Evolutionary conservation across 768 basidiomycete genomes (phyloP), one percentile per base, ranked within the genome.

Genomic region (Russula sp.): DNA sequence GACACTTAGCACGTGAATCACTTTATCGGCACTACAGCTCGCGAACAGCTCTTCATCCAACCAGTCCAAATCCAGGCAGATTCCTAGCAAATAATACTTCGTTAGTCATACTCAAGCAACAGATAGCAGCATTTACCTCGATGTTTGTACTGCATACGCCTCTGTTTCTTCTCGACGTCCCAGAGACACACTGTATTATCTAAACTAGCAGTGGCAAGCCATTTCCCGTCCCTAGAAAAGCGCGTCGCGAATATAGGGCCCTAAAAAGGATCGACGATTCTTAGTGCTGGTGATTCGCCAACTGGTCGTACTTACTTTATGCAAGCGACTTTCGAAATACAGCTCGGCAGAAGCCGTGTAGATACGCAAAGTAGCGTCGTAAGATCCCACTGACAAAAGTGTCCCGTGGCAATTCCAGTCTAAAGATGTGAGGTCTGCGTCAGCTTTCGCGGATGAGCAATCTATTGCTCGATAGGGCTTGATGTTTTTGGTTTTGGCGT

Each of bases 61-160:
- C 91, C 91, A 93, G 61, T 89, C 90, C 13, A 89, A 81, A 70
- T 93, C 91, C 70, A 93, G 73, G 73, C 90, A 91, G 70, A 88
- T 89, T 72, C 85, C 89, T 88, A 68, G 24, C 24, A 40, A 38
- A 40, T 26, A 46, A 38, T 28, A 26, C 20, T 26, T 42, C 9
- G 28, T 57, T 44, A 56, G 44, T 34, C n/a, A 28, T 16, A 34
- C n/a, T 54, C 26, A 16, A 7, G 24, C 16, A 8, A 34, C 57
- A 57, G 48, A 52, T 8, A 14, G 9, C 61, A 67, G 67, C 72
- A 67, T 22, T 36, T 71, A 90, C 90, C 85, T 76, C 79, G 79
- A 71, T 92, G 90, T 63, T 78, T 78, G 73, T 84, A 90, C 70
- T 90, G 88, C 65, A 77, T 82, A 67, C 84, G 76, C 24, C 91